phyloP scores from a whole-genome alignment of 768 basidiomycete species.

The Termitomyces sp. region DNA sequence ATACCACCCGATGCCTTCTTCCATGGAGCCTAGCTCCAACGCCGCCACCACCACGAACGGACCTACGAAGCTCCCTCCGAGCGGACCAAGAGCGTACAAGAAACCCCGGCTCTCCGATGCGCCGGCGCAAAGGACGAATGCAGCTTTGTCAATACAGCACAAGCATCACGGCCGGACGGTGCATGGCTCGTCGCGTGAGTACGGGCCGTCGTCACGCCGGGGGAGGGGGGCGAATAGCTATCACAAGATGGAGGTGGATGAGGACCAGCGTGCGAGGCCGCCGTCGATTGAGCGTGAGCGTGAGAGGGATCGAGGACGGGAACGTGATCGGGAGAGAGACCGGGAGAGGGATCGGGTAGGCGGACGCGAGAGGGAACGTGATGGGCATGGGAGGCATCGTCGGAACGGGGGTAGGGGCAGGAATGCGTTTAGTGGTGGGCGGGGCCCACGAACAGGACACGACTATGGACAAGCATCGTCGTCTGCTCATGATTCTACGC shows the following conservation, averaged over 20 bases:
- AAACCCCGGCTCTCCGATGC: conserved; percentile 67
- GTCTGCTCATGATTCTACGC: conserved; percentile 22
- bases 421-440: conserved; percentile 23
- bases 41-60: conserved; percentile 21
- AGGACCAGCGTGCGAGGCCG: conserved; percentile 38
- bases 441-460: conserved; percentile 22
- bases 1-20: conserved; percentile 31
- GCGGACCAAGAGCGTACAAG: conserved; percentile 78
- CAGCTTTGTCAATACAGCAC: conserved; percentile 7
- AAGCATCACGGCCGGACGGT: conserved; percentile 15
- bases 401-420: conserved; percentile 31
- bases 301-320: conserved; percentile 21
- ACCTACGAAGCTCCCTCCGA: conserved; percentile 55
- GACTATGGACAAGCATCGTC: conserved; percentile 27
- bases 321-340: background rate
- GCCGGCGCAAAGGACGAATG: conserved; percentile 9
- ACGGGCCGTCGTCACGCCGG: conserved; percentile 11
- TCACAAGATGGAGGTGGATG: conserved; percentile 47
- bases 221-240: conserved; percentile 22
- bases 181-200: conserved; percentile 16
- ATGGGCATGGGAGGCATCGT: conserved; percentile 20
- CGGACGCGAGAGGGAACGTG: conserved; percentile 28
- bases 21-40: conserved; percentile 10
- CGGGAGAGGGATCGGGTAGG: conserved; percentile 29
- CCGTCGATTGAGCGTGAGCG: conserved; percentile 33